A percentile compares a stretch with the other conserved stretches of the same genome.
Conservation (phyloP, 768 basidiomycete genomes). For the Hydnomerulius pinastri region DNA sequence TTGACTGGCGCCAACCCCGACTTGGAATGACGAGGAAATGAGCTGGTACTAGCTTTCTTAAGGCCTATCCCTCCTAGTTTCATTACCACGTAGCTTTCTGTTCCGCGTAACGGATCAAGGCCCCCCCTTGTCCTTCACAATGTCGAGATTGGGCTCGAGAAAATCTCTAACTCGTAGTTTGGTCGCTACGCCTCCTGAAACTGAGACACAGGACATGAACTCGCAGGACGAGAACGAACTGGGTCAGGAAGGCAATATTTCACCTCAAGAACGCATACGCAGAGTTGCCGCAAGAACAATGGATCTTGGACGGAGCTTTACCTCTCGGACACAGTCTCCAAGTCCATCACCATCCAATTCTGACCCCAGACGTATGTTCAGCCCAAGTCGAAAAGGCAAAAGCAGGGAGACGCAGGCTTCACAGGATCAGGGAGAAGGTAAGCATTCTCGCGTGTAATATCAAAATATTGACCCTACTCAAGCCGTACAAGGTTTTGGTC, state of each 20-base stretch:
- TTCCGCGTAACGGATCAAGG: background rate
- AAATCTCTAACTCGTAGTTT: conserved; percentile 22
- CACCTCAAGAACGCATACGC: conserved; percentile 50
- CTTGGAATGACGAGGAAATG: conserved; percentile 21
- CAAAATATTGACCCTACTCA: conserved; percentile 10
- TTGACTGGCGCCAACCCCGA: conserved; percentile 18
- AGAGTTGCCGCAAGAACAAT: conserved; percentile 60
- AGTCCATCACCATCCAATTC: conserved; percentile 32
- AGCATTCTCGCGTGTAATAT: conserved; percentile 26
- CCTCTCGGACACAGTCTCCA: conserved; percentile 38
- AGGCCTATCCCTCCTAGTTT: background rate
- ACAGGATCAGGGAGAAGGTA: conserved; percentile 32
- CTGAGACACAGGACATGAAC: conserved; percentile 35
- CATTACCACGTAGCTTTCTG: background rate
- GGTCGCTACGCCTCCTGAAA: conserved; percentile 22
- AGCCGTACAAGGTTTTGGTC: conserved; percentile 10
- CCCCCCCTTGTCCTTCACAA: conserved; percentile 10
- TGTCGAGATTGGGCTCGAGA: conserved; percentile 28
- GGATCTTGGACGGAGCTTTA: conserved; percentile 62
- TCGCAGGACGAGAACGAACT: conserved; percentile 32
- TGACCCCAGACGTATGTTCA: conserved; percentile 54
- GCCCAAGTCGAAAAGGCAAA: conserved; percentile 54
- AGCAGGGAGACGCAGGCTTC: conserved; percentile 37
- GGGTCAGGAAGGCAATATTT: conserved; percentile 25
- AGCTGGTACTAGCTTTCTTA: conserved; percentile 11